Conservation (phyloP, 2,329 filamentous ascomycete species). For the Xylariaceae sp. region DNA sequence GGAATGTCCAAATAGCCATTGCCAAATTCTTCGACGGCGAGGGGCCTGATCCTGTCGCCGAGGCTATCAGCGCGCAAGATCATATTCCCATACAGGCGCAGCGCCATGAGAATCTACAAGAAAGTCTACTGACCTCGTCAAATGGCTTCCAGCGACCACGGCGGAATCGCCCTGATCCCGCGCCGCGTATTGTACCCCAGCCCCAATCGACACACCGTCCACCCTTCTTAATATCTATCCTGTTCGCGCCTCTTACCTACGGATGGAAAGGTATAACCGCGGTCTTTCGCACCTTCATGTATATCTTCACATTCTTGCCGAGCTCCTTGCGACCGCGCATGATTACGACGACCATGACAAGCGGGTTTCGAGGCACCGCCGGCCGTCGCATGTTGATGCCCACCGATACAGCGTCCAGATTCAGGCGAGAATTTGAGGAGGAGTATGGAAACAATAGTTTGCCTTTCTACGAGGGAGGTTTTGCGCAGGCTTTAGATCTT, state of each 20-base stretch:
- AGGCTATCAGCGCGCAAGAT: conserved; percentile 63
- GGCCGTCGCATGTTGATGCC: conserved; percentile 75
- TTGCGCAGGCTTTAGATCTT: conserved; percentile 84
- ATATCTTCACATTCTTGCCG: conserved; percentile 77
- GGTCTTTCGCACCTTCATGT: conserved; percentile 68
- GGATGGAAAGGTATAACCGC: conserved; percentile 69
- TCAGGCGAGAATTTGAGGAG: conserved; percentile 92
- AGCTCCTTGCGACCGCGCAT: conserved; percentile 53
- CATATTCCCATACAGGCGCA: conserved; percentile 57
- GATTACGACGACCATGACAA: conserved; percentile 48
- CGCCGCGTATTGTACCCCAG: conserved; percentile 80
- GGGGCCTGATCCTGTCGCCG: conserved; percentile 73
- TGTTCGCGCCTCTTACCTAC: conserved; percentile 78
- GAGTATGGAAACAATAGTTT: conserved; percentile 73
- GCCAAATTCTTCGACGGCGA: conserved; percentile 98
- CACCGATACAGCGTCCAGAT: conserved; percentile 80
- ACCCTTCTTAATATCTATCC: conserved; percentile 69
- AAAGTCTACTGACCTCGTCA: conserved; percentile 44
- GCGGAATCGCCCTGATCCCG: conserved; percentile 53
- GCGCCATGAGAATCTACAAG: conserved; percentile 71
- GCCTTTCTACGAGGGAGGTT: conserved; percentile 81
- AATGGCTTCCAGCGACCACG: conserved; percentile 29
- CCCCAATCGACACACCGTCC: conserved; percentile 64
- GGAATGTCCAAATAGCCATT: conserved; percentile 98
- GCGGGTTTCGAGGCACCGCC: conserved; percentile 55